Percentiles rank a stretch among this genome's conserved stretches.
These are phyloP conservation scores for Ophiocordyceps australis DNA, from an alignment of 2,329 filamentous ascomycete genomes.

Conservation along the genomic window DNA sequence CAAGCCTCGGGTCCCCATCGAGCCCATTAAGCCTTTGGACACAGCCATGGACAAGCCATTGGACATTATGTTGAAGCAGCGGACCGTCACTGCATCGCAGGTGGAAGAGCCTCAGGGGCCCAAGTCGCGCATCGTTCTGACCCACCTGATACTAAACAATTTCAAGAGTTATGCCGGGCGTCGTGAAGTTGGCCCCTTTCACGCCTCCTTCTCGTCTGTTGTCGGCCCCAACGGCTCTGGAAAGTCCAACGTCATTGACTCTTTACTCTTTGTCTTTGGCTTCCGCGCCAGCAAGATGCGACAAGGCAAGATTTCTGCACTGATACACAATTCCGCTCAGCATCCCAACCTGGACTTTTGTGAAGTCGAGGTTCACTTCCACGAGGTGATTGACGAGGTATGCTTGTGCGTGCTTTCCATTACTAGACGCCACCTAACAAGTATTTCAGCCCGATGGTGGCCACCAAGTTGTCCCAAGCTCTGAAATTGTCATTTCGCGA, in stretches of 20 bases:
- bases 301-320: slow-evolving; percentile 91
- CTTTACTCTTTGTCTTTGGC: slow-evolving; percentile 93
- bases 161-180: slow-evolving; percentile 98
- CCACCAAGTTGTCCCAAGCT: slow-evolving; percentile 63
- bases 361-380: slow-evolving; percentile 92
- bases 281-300: slow-evolving; percentile 99
- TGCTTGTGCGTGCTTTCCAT: slow-evolving; percentile 6
- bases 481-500: slow-evolving; percentile 72
- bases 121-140: slow-evolving; percentile 81
- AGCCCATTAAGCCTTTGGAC: slow-evolving; percentile 59
- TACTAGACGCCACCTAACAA: slow-evolving; percentile 7
- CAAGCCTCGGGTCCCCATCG: slow-evolving; percentile 25
- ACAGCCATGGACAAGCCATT: slow-evolving; percentile 74
- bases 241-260: slow-evolving; percentile 98
- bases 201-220: slow-evolving; percentile 92
- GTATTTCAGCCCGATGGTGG: slow-evolving; percentile 44
- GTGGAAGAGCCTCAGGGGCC: slow-evolving; percentile 58
- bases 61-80: slow-evolving; percentile 82
- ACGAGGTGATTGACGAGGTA: slow-evolving; percentile 78
- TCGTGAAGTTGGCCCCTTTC: slow-evolving; percentile 92
- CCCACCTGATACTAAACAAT: slow-evolving; percentile 79
- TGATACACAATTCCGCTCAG: slow-evolving; percentile 92
- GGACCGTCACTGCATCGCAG: slow-evolving; percentile 47
- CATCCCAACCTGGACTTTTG: slow-evolving; percentile 75
- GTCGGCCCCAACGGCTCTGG: slow-evolving; percentile 96